These are phyloP conservation scores for Lindgomyces ingoldianus DNA, from an alignment of 495 filamentous ascomycete genomes.

Conservation along the genomic window DNA sequence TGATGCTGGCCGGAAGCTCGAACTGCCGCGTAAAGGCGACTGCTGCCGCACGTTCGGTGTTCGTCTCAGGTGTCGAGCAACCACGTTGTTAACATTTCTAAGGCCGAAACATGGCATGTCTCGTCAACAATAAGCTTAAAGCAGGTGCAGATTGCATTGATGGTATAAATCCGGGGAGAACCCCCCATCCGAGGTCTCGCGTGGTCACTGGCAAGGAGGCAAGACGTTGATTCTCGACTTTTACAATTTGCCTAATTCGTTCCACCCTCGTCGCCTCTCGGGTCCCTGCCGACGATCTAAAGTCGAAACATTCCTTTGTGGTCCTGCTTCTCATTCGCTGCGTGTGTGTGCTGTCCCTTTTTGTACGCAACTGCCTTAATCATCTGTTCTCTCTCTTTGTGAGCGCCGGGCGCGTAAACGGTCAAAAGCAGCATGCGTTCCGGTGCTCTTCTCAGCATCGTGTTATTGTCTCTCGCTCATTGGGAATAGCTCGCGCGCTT, in stretches of 20 bases:
- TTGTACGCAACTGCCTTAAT: background rate
- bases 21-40: slow-evolving; percentile 12
- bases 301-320: slow-evolving; percentile 8
- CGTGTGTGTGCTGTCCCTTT: background rate
- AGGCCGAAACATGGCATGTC: slow-evolving; percentile 26
- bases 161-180: slow-evolving; percentile 18
- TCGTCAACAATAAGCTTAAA: slow-evolving; percentile 35
- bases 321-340: slow-evolving; percentile 2
- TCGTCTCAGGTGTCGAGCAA: slow-evolving; percentile 27
- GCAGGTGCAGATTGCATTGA: slow-evolving; percentile 18
- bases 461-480: slow-evolving; percentile 6
- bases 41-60: slow-evolving; percentile 24
- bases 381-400: background rate
- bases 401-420: background rate
- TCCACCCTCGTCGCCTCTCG: background rate
- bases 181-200: background rate
- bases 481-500: slow-evolving; percentile 22
- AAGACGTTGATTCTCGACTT: background rate
- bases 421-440: slow-evolving; percentile 13
- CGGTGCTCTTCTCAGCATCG: background rate
- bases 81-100: slow-evolving; percentile 7
- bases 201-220: background rate
- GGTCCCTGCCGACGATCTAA: background rate
- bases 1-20: slow-evolving; percentile 31
- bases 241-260: slow-evolving; percentile 24